Evolutionary conservation across 805 yeast species (phyloP), one percentile per base, ranked within the genome.

Genomic region (Wickerhamomyces mucosus): DNA sequence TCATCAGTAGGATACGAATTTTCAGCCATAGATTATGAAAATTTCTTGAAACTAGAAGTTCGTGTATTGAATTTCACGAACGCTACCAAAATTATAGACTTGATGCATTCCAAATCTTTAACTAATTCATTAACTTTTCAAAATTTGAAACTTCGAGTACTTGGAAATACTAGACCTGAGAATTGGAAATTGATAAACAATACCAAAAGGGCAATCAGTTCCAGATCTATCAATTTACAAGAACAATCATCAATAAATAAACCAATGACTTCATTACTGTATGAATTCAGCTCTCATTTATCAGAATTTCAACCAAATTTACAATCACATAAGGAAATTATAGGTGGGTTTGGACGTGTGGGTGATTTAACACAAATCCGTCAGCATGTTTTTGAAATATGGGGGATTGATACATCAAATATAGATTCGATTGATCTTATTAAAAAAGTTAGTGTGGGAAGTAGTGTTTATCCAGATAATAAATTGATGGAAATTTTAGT

Each of bases 391-490:
- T 14, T 26, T 6, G 26, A 36, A 27, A 35, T 44, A 1, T 47
- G 52, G 52, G 52, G 50, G 5, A 38, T 47, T 12, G 22, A 21
- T 18, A 10, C 37, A 3, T 17, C 15, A 16, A 33, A 25, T 12
- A 17, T 20, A n/a, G 35, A 29, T 8, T 15, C 34, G n/a, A n/a
- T n/a, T n/a, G n/a, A 21, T 12, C 7, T 11, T 21, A 14, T 6
- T 6, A 7, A 14, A 6, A 21, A 6, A 7, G 24, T 43, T 10
- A 29, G 39, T 2, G 22, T 12, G 15, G 18, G 38, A 3, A 39
- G 45, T 8, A 26, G 40, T 4, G 20, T 47, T 6, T 47, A 45
- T 26, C 52, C 52, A 11, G 42, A 39, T 17, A 9, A n/a, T n/a
- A 35, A 30, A 5, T 34, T 47, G 4, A 14, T 47, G 10, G 33